phyloP scores from a whole-genome alignment of 305 asterid genomes.

The Withania somnifera region DNA sequence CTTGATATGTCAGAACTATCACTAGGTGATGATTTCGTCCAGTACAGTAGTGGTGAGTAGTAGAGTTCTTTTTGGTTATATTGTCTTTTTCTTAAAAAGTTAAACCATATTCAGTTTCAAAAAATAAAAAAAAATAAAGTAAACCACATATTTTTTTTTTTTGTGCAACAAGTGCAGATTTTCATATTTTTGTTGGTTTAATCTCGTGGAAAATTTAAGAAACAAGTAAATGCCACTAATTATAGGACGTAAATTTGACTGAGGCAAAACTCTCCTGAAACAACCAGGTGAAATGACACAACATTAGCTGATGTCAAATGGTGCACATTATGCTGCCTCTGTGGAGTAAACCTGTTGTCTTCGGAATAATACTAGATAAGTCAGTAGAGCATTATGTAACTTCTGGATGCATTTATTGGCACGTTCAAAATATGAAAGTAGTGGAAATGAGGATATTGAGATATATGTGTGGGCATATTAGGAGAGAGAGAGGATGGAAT shows the following conservation, averaged over 20 bases:
- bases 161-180: neutral
- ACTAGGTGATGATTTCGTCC: conserved; percentile 53
- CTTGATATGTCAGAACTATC: conserved; percentile 86
- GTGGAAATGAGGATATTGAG: neutral
- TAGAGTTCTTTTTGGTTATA: conserved; percentile 2
- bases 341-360: neutral
- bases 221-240: neutral
- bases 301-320: neutral
- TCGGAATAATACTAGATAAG: neutral
- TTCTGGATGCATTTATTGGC: neutral
- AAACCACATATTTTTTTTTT: neutral
- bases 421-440: neutral
- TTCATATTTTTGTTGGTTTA: neutral
- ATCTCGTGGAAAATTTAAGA: neutral
- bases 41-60: conserved; percentile 57
- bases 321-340: neutral
- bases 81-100: neutral
- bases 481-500: neutral
- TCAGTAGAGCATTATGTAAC: neutral
- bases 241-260: neutral
- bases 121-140: too few species aligned
- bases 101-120: too few species aligned
- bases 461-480: neutral
- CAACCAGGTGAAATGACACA: neutral
- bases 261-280: neutral